These are phyloP conservation scores for Boletus huronensis DNA, from an alignment of 768 basidiomycete genomes.

Conservation along the genomic window DNA sequence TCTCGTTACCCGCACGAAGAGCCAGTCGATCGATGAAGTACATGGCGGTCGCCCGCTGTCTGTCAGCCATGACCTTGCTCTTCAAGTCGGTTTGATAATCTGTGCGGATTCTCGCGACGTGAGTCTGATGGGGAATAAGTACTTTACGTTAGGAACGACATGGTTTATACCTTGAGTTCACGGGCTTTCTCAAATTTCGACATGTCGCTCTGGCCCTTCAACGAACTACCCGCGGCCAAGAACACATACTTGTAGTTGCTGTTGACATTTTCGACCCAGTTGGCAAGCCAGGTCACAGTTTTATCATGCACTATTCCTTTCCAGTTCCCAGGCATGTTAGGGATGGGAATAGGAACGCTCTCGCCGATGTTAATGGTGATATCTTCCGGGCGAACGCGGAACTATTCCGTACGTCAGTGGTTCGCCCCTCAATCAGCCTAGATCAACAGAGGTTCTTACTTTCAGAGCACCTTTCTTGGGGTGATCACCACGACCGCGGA, in stretches of 20 bases:
- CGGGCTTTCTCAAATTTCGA: constrained; percentile 97
- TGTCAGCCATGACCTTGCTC: constrained; percentile 89
- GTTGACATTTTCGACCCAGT: constrained; percentile 99
- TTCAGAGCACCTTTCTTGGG: constrained; percentile 96
- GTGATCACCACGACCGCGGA: constrained; percentile 96
- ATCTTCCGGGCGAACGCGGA: constrained; percentile 89
- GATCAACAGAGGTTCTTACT: constrained; percentile 41
- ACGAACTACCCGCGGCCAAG: constrained; percentile 92
- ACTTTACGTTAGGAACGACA: neutral
- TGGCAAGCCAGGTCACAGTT: constrained; percentile 98
- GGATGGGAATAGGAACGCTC: constrained; percentile 68
- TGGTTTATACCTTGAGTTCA: constrained; percentile 73
- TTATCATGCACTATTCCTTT: constrained; percentile 85
- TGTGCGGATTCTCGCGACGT: constrained; percentile 86
- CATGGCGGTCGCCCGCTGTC: constrained; percentile 98
- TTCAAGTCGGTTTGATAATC: constrained; percentile 85
- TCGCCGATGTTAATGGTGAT: constrained; percentile 94
- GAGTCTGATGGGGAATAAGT: constrained; percentile 48
- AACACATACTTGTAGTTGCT: constrained; percentile 96
- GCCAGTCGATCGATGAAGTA: constrained; percentile 98
- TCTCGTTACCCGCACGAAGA: constrained; percentile 98
- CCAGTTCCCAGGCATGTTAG: constrained; percentile 93
- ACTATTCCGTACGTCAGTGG: constrained; percentile 41
- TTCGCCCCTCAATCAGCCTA: neutral
- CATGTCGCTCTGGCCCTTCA: constrained; percentile 99